These are phyloP conservation scores for Fusarium sacchari DNA, from an alignment of 2,329 filamentous ascomycete species.

Conservation along the genomic window DNA sequence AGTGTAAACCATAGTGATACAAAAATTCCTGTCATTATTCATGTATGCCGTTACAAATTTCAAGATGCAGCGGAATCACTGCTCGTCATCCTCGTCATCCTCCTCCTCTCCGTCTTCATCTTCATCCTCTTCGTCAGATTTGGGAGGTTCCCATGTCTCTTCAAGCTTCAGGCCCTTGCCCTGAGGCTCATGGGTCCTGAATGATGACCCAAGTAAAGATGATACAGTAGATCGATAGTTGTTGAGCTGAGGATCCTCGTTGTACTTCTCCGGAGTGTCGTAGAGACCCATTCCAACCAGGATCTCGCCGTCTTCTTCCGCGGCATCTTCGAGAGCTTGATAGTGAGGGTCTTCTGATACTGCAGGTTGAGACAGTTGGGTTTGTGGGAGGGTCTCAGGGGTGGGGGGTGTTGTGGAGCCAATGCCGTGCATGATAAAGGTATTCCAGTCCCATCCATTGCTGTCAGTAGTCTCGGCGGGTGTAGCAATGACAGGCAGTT, in stretches of 20 bases:
- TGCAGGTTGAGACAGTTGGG: constrained; percentile 59
- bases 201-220: constrained; percentile 63
- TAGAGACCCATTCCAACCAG: constrained; percentile 87
- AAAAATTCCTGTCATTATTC: constrained; percentile 34
- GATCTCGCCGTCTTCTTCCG: constrained; percentile 73
- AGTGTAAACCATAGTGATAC: constrained; percentile 29
- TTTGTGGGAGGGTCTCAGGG: constrained; percentile 65
- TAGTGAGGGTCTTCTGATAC: constrained; percentile 63
- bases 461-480: constrained; percentile 27
- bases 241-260: constrained; percentile 61
- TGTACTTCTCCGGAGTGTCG: constrained; percentile 71
- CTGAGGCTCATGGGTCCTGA: constrained; percentile 57
- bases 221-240: constrained; percentile 65
- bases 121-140: constrained; percentile 67
- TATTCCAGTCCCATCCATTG: constrained; percentile 55
- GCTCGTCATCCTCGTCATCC: constrained; percentile 49
- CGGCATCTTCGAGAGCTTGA: constrained; percentile 59
- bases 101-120: constrained; percentile 59
- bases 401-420: constrained; percentile 66
- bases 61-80: constrained; percentile 41
- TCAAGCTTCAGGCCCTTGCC: constrained; percentile 84
- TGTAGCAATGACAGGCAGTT: constrained; percentile 46
- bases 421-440: constrained; percentile 57
- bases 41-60: constrained; percentile 7
- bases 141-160: constrained; percentile 79